Percentiles rank a stretch among this genome's conserved stretches.
Conservation (phyloP, 2,329 filamentous ascomycete genomes). For the Fusarium zealandicum region DNA sequence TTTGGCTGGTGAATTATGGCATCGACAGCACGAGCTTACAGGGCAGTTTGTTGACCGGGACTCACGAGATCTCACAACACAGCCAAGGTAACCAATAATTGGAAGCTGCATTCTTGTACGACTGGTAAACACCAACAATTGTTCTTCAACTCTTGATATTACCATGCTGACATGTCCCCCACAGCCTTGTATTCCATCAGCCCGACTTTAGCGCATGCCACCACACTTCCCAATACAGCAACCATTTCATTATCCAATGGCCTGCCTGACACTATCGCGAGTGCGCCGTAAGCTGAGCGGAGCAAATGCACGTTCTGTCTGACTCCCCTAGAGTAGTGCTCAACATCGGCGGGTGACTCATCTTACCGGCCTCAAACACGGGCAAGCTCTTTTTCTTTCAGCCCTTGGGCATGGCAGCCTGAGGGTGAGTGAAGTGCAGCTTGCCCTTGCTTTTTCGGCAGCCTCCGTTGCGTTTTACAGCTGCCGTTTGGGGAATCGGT, state of each 20-base stretch:
- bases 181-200: background rate
- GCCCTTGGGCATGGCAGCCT: too few relatives aligned
- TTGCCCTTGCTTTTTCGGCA: background rate
- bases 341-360: constrained; percentile 31
- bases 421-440: background rate
- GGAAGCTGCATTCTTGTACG: too few relatives aligned
- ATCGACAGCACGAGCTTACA: too few relatives aligned
- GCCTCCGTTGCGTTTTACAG: background rate
- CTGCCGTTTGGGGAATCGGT: constrained; percentile 1
- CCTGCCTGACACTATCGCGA: constrained; percentile 22
- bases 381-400: background rate
- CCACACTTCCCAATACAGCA: background rate
- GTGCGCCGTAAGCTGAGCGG: too few relatives aligned
- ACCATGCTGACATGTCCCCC: background rate
- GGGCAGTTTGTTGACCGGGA: too few relatives aligned
- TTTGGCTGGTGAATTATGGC: too few relatives aligned
- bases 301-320: too few relatives aligned
- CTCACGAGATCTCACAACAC: too few relatives aligned
- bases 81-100: too few relatives aligned
- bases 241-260: background rate
- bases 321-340: too few relatives aligned
- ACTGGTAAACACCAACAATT: too few relatives aligned
- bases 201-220: background rate
- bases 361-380: background rate
- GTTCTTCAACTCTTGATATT: background rate